phyloP scores from a whole-genome alignment of 2,329 filamentous ascomycete species.

The Penicillium sp. region DNA sequence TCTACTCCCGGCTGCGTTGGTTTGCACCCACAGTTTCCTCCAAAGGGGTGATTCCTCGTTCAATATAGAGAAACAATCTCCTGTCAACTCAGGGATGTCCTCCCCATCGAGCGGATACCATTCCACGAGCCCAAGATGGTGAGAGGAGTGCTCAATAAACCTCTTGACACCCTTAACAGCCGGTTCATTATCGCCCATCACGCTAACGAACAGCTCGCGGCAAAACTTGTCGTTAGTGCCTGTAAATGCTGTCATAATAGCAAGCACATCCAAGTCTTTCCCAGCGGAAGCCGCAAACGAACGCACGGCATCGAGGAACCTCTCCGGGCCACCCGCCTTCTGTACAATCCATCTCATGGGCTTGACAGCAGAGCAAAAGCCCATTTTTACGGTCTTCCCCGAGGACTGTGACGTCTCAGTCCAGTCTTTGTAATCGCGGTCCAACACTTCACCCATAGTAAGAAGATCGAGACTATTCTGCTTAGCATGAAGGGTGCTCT shows the following conservation, averaged over 20 bases:
- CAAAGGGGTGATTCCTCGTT: constrained; percentile 30
- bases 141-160: constrained; percentile 42
- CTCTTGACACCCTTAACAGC: constrained; percentile 45
- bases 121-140: constrained; percentile 43
- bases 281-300: constrained; percentile 47
- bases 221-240: constrained; percentile 44
- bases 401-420: constrained; percentile 37
- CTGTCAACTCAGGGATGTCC: constrained; percentile 12
- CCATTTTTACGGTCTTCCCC: constrained; percentile 45
- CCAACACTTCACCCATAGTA: constrained; percentile 54
- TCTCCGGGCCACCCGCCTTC: constrained; percentile 41
- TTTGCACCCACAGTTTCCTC: constrained; percentile 56
- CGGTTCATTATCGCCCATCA: constrained; percentile 37
- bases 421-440: constrained; percentile 65
- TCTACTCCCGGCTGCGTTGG: constrained; percentile 56
- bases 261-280: constrained; percentile 51
- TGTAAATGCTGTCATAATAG: constrained; percentile 59
- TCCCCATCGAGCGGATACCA: constrained; percentile 31
- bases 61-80: constrained; percentile 17
- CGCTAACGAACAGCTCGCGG: constrained; percentile 52
- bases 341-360: constrained; percentile 52
- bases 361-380: constrained; percentile 59
- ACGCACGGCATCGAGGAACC: constrained; percentile 44
- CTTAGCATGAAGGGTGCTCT: constrained; percentile 53
- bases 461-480: constrained; percentile 53